A percentile compares a stretch with the other conserved stretches of the same genome.
Evolutionary conservation across 768 basidiomycete species (phyloP).

Genomic region (Mrakia blollopis): DNA sequence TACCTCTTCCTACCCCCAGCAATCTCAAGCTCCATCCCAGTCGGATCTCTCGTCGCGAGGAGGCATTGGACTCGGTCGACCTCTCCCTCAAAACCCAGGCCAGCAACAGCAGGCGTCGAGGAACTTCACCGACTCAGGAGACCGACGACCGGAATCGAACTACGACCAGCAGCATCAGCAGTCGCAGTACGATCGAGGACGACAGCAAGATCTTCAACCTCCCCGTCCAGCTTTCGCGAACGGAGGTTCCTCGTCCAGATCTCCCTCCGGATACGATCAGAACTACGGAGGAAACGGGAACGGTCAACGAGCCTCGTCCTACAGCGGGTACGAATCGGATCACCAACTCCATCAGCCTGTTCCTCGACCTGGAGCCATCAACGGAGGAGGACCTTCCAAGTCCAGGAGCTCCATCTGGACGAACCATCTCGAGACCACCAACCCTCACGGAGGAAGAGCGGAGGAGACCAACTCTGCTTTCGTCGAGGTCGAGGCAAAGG

Average conservation of each 20-base stretch:
- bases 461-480: conserved; percentile 55
- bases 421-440: conserved; percentile 67
- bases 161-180: not conserved
- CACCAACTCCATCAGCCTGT: conserved; percentile 17
- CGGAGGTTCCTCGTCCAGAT: not conserved
- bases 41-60: conserved; percentile 1
- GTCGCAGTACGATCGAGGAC: not conserved
- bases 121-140: not conserved
- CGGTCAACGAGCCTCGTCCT: conserved; percentile 11
- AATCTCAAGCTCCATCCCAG: not conserved
- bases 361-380: conserved; percentile 15
- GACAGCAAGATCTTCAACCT: conserved; percentile 9
- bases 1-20: conserved; percentile 1
- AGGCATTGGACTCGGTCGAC: not conserved
- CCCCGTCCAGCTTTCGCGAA: conserved; percentile 17
- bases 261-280: not conserved
- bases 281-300: not conserved
- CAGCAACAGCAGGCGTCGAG: not conserved
- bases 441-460: conserved; percentile 49
- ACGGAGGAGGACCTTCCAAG: not conserved
- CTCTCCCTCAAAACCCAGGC: conserved; percentile 21
- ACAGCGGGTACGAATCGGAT: not conserved
- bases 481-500: conserved; percentile 67
- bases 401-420: conserved; percentile 74
- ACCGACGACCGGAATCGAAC: conserved; percentile 3